Base-by-base conservation (phyloP, 2,329 filamentous ascomycete species). In the Beauveria bassiana region DNA sequence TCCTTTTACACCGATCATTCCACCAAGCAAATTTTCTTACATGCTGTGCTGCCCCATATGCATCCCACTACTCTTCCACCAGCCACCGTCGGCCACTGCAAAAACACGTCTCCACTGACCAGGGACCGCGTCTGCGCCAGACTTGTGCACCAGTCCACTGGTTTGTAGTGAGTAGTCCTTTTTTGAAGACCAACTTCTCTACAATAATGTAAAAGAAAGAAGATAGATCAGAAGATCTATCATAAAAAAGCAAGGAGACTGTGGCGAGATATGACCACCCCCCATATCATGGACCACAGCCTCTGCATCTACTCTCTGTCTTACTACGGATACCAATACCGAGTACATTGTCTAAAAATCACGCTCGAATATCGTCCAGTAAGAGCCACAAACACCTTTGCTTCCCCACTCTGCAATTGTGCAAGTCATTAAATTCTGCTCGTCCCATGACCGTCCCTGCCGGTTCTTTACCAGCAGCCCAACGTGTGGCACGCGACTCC, bases 21-120 rank as follows among this genome's bases (percentile, higher is more conserved):
- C 46, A 31, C 40, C n/a, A 22, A 6, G 8, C 16, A 51, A 46
- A 22, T 56, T 51, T 59, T 24, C 31, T 46, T 42, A 53, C 58
- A 47, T 53, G 49, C 58, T 43, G 40, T 46, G 40, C 50, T 43
- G 49, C 49, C 49, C 50, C 49, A 26, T 61, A 34, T 54, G 31
- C 34, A 51, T n/a, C 22, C 47, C 43, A 20, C 43, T 20, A 28
- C 47, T 31, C 31, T 40, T 28, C 22, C 34, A 24, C 59, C 43
- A 61, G 59, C 59, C 59, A 61, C 59, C 49, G 10, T 49, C 50
- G 24, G 49, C 46, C 59, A 31, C 40, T 49, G 31, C 28, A 61
- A 52, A 60, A 61, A 61, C 59, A 61, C 59, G 59, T 61, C 59
- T 61, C 59, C 59, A 61, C 59, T 50, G 59, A 61, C 59, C 46